Conservation (phyloP, 768 basidiomycete species). For the Leccinum broughii region DNA sequence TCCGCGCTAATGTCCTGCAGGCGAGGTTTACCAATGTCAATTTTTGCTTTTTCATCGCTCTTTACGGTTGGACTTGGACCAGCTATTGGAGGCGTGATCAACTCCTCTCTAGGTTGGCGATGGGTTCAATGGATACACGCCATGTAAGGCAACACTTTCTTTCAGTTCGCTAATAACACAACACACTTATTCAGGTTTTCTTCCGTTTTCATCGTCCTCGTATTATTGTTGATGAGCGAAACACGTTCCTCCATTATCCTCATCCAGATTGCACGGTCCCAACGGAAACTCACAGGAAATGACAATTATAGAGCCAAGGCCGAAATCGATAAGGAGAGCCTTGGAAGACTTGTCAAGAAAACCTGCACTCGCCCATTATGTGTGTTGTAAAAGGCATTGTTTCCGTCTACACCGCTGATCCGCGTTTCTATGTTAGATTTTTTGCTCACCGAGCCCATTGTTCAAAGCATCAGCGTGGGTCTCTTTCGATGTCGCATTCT, state of each 20-base stretch:
- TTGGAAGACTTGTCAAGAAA: slow-evolving; percentile 60
- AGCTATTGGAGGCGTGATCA: slow-evolving; percentile 61
- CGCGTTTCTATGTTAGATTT: slow-evolving; percentile 17
- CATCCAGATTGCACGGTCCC: slow-evolving; percentile 57
- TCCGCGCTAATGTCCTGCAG: slow-evolving; percentile 34
- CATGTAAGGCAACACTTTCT: slow-evolving; percentile 41
- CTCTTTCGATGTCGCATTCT: neutral
- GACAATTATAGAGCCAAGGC: slow-evolving; percentile 56
- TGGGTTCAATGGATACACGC: slow-evolving; percentile 83
- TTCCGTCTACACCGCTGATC: neutral
- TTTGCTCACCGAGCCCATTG: slow-evolving; percentile 58
- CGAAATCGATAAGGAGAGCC: slow-evolving; percentile 59
- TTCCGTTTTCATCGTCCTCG: slow-evolving; percentile 47
- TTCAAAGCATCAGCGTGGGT: slow-evolving; percentile 68
- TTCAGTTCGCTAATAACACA: neutral
- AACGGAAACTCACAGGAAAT: slow-evolving; percentile 68
- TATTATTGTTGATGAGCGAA: slow-evolving; percentile 63
- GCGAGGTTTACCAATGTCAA: slow-evolving; percentile 73
- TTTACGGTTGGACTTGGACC: slow-evolving; percentile 65
- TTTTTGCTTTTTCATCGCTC: slow-evolving; percentile 61
- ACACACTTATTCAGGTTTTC: slow-evolving; percentile 42
- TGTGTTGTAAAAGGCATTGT: slow-evolving; percentile 36
- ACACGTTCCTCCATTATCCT: slow-evolving; percentile 76
- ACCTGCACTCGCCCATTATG: slow-evolving; percentile 71
- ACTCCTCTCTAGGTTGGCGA: slow-evolving; percentile 64